Evolutionary conservation across 192 early-diverging fungal species (phyloP).

Genomic region (Backusella parvicylindrica): DNA sequence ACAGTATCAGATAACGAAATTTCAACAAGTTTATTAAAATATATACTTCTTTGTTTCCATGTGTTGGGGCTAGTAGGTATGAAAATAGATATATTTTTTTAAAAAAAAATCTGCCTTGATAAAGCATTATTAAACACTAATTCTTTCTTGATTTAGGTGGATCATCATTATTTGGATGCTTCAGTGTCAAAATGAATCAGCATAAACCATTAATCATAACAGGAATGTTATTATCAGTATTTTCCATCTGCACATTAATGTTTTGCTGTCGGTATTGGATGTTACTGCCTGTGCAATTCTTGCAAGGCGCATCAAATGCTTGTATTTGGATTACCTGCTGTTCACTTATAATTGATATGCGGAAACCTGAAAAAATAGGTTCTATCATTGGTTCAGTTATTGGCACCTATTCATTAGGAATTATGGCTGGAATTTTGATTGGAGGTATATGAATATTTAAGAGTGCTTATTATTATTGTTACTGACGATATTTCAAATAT

Average conservation of each 20-base stretch:
- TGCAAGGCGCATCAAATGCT: conserved; percentile 3
- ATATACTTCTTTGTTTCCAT: conserved; percentile 2
- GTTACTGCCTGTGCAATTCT: not conserved
- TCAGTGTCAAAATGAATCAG: not conserved
- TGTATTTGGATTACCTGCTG: not conserved
- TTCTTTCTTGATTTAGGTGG: not conserved
- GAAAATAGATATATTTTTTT: not conserved
- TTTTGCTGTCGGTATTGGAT: not conserved
- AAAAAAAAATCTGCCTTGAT: no score
- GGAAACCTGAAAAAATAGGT: not conserved
- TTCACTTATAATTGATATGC: not conserved
- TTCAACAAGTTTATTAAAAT: not conserved
- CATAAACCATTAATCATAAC: not conserved
- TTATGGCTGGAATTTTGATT: not conserved
- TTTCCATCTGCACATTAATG: not conserved
- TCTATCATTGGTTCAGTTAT: not conserved
- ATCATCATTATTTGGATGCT: not conserved
- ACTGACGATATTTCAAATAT: not conserved
- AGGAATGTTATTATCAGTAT: not conserved
- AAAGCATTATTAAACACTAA: no score
- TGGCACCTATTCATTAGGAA: not conserved
- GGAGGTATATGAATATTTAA: conserved; percentile 1
- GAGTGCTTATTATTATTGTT: not conserved
- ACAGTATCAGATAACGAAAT: not conserved
- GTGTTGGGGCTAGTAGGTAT: conserved; percentile 1